Base-by-base conservation (phyloP, 352 stramenopile species). In the Globisporangium cederbergense region DNA sequence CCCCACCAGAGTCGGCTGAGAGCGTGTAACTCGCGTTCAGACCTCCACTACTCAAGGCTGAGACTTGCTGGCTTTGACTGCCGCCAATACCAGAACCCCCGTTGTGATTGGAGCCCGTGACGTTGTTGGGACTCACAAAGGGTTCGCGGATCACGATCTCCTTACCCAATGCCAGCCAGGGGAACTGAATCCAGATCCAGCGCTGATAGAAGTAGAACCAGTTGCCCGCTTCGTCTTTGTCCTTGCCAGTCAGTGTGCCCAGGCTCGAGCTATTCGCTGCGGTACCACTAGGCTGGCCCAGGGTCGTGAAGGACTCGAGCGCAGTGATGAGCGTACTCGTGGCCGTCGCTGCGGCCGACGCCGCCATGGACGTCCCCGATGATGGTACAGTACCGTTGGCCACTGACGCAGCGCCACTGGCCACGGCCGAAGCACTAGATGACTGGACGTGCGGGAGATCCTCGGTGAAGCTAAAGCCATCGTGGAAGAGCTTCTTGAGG, bases 131-230 rank as follows among this genome's bases (percentile, higher is more conserved):
- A 16, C 72, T 76, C 10, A 89, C 66, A 7, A 78, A 54, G 16
- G 75, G 71, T 5, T 91, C 81, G 28, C 76, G 68, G 13, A 88
- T 60, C 40, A 80, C 58, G 52, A 94, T 89, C 18, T 94, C 81
- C 49, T 79, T 76, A 8, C 80, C 68, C 20, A 98, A 77, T 16
- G 89, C 89, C 11, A 97, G 79, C 92, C 92, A 98, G n/a, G 90
- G 89, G 67, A 95, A 97, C 57, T 96, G 85, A 58, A 97, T 95
- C 92, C 92, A 98, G 25, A 97, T 81, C 92, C 92, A 98, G 40
- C 92, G 84, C 64, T 96, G 82, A 65, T 96, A 97, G 64, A 89
- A 95, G 71, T 92, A 97, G 53, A 96, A 91, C 56, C 81, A 77
- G 62, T 93, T 88, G 50, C 71, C 73, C 5, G 64, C 64, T 36